These are phyloP conservation scores for Coniochaeta hoffmannii DNA, from an alignment of 2,329 filamentous ascomycete species.

Conservation along the genomic window DNA sequence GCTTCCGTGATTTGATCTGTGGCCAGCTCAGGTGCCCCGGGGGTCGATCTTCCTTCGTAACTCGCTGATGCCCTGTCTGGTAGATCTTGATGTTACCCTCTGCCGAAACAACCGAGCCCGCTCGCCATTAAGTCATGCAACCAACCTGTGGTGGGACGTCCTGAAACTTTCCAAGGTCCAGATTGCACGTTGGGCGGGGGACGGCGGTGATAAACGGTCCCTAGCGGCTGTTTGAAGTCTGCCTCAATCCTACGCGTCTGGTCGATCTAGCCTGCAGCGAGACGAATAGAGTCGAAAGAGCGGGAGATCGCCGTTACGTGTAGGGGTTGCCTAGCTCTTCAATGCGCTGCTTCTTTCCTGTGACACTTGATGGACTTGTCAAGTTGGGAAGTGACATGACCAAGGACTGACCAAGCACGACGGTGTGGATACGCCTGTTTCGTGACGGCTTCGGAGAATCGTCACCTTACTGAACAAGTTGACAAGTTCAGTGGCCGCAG, in stretches of 20 bases:
- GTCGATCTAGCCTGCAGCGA: not conserved
- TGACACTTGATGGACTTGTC: not conserved
- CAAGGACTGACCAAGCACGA: not conserved
- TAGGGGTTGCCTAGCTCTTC: too few species aligned
- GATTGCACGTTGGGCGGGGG: not conserved
- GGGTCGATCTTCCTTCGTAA: not conserved
- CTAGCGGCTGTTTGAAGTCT: not conserved
- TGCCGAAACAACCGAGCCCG: slow-evolving; percentile 4
- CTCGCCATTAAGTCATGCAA: not conserved
- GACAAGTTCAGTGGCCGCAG: not conserved
- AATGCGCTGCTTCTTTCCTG: not conserved
- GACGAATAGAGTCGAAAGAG: not conserved
- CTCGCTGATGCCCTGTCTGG: not conserved
- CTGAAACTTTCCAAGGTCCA: not conserved
- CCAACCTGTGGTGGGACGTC: not conserved
- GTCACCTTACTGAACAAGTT: not conserved
- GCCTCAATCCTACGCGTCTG: not conserved
- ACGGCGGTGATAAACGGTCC: not conserved
- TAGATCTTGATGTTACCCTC: slow-evolving; percentile 3
- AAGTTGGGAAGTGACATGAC: too few species aligned
- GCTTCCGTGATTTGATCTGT: not conserved
- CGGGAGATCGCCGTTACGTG: not conserved
- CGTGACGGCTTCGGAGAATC: not conserved
- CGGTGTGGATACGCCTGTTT: not conserved
- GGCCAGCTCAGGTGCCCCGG: not conserved